Percentiles rank a stretch among this genome's conserved stretches.
phyloP scores from a whole-genome alignment of 352 stramenopile genomes.

The Peronospora belbahrii region DNA sequence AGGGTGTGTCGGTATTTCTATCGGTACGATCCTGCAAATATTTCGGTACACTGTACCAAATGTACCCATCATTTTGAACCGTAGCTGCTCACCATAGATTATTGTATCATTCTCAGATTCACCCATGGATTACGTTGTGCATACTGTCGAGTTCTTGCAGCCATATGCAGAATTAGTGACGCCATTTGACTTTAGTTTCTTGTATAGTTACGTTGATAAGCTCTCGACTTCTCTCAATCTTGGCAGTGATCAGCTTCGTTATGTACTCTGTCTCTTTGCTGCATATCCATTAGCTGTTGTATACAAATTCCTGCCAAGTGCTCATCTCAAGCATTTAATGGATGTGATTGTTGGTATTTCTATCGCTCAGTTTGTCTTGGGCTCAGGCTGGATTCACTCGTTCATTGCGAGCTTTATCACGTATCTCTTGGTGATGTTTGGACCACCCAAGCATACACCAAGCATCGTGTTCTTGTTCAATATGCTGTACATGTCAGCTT shows the following conservation, averaged over 20 bases:
- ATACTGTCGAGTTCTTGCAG: conserved; percentile 31
- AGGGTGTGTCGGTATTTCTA: no score
- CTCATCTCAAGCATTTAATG: conserved; percentile 88
- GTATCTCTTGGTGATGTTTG: conserved; percentile 84
- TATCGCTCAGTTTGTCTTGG: conserved; percentile 92
- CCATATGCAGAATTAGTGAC: conserved; percentile 47
- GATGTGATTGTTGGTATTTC: conserved; percentile 88
- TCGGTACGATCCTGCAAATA: not conserved
- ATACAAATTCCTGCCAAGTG: conserved; percentile 78
- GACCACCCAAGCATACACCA: conserved; percentile 43
- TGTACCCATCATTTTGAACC: conserved; percentile 2
- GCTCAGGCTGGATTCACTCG: conserved; percentile 92
- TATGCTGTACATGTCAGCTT: conserved; percentile 89
- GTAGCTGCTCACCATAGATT: conserved; percentile 7
- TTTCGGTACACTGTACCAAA: not conserved
- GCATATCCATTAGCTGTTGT: conserved; percentile 90
- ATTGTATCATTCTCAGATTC: not conserved
- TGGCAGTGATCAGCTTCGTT: conserved; percentile 60
- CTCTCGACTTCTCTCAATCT: conserved; percentile 39
- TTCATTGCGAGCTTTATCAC: conserved; percentile 86
- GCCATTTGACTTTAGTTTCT: conserved; percentile 42
- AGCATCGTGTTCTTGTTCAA: conserved; percentile 91
- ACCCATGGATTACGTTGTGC: conserved; percentile 35
- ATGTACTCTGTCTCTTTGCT: conserved; percentile 88
- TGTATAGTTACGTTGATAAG: conserved; percentile 38